Conservation (phyloP, 495 filamentous ascomycete genomes). For the Penicillium argentinense region DNA sequence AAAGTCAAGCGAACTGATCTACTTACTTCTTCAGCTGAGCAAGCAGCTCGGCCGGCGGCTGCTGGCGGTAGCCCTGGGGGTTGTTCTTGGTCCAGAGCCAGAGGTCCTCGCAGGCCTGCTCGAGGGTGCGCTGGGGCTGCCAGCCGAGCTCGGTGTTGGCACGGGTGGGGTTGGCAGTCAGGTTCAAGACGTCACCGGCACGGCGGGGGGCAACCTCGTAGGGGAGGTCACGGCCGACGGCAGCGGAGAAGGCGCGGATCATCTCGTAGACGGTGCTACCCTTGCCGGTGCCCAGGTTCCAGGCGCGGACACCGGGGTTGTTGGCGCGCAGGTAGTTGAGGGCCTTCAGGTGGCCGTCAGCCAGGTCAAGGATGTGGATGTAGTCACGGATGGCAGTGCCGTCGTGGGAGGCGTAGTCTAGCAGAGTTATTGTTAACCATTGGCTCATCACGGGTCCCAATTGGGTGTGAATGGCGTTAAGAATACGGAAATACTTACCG, state of each 20-base stretch:
- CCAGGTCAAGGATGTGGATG: constrained; percentile 85
- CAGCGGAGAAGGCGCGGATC: constrained; percentile 87
- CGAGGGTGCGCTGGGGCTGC: constrained; percentile 87
- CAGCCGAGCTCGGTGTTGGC: constrained; percentile 88
- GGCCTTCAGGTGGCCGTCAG: constrained; percentile 84
- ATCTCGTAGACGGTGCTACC: constrained; percentile 97
- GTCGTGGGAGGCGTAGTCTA: constrained; percentile 88
- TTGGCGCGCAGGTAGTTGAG: constrained; percentile 87
- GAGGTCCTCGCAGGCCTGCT: constrained; percentile 89
- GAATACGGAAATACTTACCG: constrained; percentile 59
- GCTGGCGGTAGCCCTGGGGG: constrained; percentile 88
- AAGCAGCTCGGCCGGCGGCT: constrained; percentile 80
- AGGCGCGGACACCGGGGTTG: constrained; percentile 90
- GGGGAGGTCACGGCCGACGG: constrained; percentile 79
- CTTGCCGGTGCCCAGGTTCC: constrained; percentile 96
- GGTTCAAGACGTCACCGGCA: constrained; percentile 87
- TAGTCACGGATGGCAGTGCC: constrained; percentile 79
- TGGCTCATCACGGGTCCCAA: too few relatives aligned
- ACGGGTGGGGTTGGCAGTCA: constrained; percentile 85
- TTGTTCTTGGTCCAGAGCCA: constrained; percentile 97
- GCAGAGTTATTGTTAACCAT: not conserved
- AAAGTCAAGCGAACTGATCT: not conserved
- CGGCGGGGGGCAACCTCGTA: constrained; percentile 85
- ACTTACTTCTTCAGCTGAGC: constrained; percentile 64
- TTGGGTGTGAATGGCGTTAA: too few relatives aligned